These are phyloP conservation scores for Phialophora expanda DNA, from an alignment of 2,329 filamentous ascomycete genomes.

Conservation along the genomic window DNA sequence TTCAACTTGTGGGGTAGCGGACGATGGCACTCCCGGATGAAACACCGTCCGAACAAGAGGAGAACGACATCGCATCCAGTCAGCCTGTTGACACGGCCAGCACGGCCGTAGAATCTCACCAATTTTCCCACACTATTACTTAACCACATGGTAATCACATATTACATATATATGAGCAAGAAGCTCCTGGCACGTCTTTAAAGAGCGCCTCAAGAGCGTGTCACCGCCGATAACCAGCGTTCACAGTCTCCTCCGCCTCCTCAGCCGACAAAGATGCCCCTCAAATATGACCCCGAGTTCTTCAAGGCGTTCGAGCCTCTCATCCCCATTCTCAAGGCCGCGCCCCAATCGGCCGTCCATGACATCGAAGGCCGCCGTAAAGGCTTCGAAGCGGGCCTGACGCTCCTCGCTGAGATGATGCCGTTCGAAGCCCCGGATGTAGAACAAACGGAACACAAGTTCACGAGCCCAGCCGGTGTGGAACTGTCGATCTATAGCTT, in stretches of 20 bases:
- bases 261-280: slow-evolving; percentile 12
- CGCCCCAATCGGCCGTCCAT: slow-evolving; percentile 17
- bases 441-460: slow-evolving; percentile 14
- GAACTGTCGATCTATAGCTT: slow-evolving; percentile 9
- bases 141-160: background rate
- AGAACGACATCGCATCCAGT: no score
- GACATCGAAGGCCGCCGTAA: slow-evolving; percentile 16
- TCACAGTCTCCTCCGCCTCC: background rate
- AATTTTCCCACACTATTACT: background rate
- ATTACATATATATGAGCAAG: background rate
- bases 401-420: background rate
- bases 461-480: slow-evolving; percentile 7
- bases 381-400: slow-evolving; percentile 1
- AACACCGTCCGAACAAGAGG: no score
- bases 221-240: background rate
- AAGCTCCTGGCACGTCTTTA: background rate
- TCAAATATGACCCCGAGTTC: slow-evolving; percentile 21
- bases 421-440: slow-evolving; percentile 11
- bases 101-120: background rate
- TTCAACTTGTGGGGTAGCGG: no score
- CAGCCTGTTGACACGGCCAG: no score
- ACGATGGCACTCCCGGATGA: no score
- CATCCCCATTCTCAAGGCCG: slow-evolving; percentile 11
- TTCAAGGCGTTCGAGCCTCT: slow-evolving; percentile 22
- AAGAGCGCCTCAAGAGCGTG: background rate